These are phyloP conservation scores for Bodo saltans DNA, from an alignment of 78 protist genomes.

Conservation along the genomic window DNA sequence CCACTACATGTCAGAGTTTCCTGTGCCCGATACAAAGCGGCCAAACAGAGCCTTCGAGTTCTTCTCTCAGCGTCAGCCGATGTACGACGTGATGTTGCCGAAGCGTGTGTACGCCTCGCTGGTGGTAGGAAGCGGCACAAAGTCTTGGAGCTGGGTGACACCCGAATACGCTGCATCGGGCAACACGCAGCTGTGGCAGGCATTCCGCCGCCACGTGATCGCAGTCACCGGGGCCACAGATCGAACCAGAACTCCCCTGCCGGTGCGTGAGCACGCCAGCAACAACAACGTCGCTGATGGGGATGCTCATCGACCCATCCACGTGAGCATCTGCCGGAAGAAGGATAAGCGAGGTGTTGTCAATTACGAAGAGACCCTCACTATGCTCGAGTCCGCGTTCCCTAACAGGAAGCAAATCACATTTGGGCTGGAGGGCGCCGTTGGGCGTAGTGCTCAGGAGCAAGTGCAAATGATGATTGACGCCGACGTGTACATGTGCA, in stretches of 20 bases:
- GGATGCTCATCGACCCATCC: neutral
- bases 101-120: neutral
- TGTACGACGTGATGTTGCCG: neutral
- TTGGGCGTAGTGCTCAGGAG: neutral
- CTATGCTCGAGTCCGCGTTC: neutral
- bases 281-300: neutral
- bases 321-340: neutral
- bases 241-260: neutral
- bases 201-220: neutral
- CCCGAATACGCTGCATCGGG: neutral
- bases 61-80: neutral
- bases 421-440: neutral
- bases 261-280: neutral
- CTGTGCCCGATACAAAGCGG: neutral
- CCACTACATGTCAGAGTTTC: neutral
- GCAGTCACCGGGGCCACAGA: neutral
- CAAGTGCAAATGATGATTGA: neutral
- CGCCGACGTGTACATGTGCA: constrained; percentile 29
- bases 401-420: neutral
- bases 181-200: neutral
- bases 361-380: neutral
- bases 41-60: constrained; percentile 8
- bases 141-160: constrained; percentile 7
- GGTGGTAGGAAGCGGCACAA: constrained; percentile 18
- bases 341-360: neutral